phyloP scores from a whole-genome alignment of 805 yeast genomes.

The Candida oleophila region DNA sequence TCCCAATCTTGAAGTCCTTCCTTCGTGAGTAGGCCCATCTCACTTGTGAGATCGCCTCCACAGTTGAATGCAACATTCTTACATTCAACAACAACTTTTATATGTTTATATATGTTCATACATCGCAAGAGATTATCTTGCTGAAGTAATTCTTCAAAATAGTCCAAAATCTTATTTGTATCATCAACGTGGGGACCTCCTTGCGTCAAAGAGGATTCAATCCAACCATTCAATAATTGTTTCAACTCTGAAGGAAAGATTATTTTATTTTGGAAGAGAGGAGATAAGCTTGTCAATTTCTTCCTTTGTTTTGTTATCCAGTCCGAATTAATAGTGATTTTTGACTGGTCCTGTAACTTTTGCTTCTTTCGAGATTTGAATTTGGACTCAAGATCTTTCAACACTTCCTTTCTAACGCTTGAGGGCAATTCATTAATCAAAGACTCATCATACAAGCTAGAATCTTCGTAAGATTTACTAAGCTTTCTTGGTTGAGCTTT shows the following conservation, averaged over 20 bases:
- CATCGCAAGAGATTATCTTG: conserved; percentile 16
- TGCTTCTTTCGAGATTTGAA: conserved; percentile 19
- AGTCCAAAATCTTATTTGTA: conserved; percentile 18
- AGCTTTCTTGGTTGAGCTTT: conserved; percentile 7
- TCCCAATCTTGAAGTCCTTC: conserved; percentile 11
- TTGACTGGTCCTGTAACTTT: conserved; percentile 6
- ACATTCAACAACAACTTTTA: conserved; percentile 11
- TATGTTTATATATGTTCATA: conserved; percentile 14
- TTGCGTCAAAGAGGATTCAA: conserved; percentile 23
- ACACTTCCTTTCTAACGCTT: conserved; percentile 32
- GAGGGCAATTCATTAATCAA: conserved; percentile 40
- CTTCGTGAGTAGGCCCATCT: conserved; percentile 11
- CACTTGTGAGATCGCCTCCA: not conserved
- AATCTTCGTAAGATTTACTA: conserved; percentile 14
- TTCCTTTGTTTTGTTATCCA: conserved; percentile 23
- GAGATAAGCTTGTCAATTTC: conserved; percentile 8
- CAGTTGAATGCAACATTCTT: conserved; percentile 1
- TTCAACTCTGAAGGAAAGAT: conserved; percentile 14
- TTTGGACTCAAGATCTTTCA: conserved; percentile 32
- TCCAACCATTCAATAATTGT: conserved; percentile 24
- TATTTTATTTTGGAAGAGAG: conserved; percentile 15
- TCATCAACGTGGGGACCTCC: conserved; percentile 38
- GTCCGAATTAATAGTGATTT: conserved; percentile 12
- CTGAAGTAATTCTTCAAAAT: conserved; percentile 17
- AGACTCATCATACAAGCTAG: conserved; percentile 33